Evolutionary conservation across 208 protist genomes (phyloP).

Genomic region (Acanthamoeba royreba): DNA sequence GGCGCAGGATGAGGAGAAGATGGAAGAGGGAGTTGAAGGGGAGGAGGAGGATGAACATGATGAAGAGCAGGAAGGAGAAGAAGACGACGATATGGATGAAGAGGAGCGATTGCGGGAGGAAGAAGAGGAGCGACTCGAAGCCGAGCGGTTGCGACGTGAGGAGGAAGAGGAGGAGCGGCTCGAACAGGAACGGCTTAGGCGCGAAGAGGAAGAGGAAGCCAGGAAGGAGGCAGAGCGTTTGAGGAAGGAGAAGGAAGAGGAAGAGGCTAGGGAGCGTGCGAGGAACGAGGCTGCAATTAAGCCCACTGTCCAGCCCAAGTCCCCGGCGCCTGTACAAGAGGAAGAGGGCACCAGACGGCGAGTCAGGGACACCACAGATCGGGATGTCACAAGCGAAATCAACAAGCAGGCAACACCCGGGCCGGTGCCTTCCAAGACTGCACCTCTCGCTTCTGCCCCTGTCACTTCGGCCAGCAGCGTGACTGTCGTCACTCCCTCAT

Average conservation of each 20-base stretch:
- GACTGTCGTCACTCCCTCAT: not conserved
- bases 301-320: not conserved
- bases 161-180: constrained; percentile 21
- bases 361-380: not conserved
- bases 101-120: not conserved
- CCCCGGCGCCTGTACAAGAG: not conserved
- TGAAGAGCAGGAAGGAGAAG: not conserved
- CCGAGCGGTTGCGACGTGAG: not conserved
- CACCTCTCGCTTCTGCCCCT: not conserved
- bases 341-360: not conserved
- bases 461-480: not conserved
- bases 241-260: not conserved
- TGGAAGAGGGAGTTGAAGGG: not conserved
- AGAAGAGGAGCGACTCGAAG: not conserved
- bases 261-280: not conserved
- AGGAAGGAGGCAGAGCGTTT: not conserved
- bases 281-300: not conserved
- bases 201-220: not conserved
- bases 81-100: not conserved
- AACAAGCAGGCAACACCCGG: too few species aligned
- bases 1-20: not conserved
- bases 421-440: not conserved
- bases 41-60: not conserved
- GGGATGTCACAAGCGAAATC: too few species aligned
- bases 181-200: not conserved